Evolutionary conservation across 306 rosid species (phyloP).

Genomic region (Fragaria ananassa): DNA sequence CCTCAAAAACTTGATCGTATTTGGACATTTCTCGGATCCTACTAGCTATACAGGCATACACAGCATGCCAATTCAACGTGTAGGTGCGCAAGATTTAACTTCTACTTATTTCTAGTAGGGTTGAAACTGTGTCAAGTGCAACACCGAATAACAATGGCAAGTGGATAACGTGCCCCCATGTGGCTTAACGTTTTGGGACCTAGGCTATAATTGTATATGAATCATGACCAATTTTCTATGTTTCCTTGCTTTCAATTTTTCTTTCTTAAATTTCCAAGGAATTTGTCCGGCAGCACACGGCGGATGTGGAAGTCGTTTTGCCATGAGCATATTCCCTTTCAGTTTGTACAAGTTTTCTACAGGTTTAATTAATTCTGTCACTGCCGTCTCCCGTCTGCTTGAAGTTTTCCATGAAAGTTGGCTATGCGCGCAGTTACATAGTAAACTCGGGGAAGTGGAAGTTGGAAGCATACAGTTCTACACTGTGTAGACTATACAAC

Average conservation of each 20-base stretch:
- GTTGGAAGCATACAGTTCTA: too few relatives aligned
- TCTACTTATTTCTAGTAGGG: not conserved
- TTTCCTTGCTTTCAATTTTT: not conserved
- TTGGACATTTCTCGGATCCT: not conserved
- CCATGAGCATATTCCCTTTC: not conserved
- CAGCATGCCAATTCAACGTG: not conserved
- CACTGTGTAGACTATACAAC: not conserved
- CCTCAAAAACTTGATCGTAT: not conserved
- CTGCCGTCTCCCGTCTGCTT: not conserved
- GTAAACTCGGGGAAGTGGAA: not conserved
- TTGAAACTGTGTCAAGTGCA: not conserved
- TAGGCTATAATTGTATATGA: not conserved
- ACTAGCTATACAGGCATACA: too few relatives aligned
- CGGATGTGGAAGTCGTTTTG: not conserved
- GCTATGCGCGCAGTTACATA: not conserved
- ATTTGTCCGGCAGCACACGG: not conserved
- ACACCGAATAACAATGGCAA: not conserved
- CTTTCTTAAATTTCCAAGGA: not conserved
- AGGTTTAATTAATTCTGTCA: not conserved
- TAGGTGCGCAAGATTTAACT: not conserved
- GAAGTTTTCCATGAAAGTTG: constrained; percentile 6
- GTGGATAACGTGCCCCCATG: constrained; percentile 10
- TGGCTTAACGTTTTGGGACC: not conserved
- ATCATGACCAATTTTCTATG: not conserved
- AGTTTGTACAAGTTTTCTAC: not conserved